Base-by-base conservation (phyloP, 1,284 basidiomycete species). In the Trichosporon faecale region DNA sequence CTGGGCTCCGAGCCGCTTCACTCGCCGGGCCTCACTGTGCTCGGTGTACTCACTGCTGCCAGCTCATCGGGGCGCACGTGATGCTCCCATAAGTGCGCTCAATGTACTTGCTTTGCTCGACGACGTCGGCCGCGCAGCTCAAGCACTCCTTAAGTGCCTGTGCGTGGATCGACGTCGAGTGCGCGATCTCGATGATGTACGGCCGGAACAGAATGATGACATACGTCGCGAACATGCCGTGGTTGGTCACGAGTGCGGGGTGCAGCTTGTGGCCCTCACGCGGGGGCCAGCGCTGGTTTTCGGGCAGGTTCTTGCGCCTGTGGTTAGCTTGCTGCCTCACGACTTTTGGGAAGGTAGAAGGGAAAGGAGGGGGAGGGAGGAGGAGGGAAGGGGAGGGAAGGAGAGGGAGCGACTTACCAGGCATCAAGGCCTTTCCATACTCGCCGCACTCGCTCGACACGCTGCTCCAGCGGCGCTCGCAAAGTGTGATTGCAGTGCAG, bases 141-240 rank as follows among this genome's bases (percentile, higher is more conserved):
- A 74, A 55, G 25, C 74, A 75, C 23, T 66, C 69, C 21, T 55
- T 37, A 2, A 67, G 66, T n/a, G 66, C 66, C 11, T 67, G 49
- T 4, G 64, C 55, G 64, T 70, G 64, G 52, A 70, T 70, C 1
- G 55, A 33, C 18, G 29, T 65, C 29, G 55, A 66, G 31, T 67
- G 72, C 40, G 67, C 70, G 12, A 75, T 21, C 66, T 75, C 74
- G 71, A 75, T 72, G 31, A 75, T 65, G 67, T 75, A 75, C 37
- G 74, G 74, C n/a, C 74, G 71, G 65, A 71, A 75, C 25, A 74
- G 68, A 35, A 75, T 66, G 49, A 75, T 75, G n/a, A 75, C 64
- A 61, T 75, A 75, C 3, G 74, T 73, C 27, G 67, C 65, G 66
- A 73, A 71, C 71, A 75, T 75, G 46, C 74, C 74, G 63, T 74